Conservation (phyloP, 495 filamentous ascomycete genomes). For the Aeminium ludgeri region DNA sequence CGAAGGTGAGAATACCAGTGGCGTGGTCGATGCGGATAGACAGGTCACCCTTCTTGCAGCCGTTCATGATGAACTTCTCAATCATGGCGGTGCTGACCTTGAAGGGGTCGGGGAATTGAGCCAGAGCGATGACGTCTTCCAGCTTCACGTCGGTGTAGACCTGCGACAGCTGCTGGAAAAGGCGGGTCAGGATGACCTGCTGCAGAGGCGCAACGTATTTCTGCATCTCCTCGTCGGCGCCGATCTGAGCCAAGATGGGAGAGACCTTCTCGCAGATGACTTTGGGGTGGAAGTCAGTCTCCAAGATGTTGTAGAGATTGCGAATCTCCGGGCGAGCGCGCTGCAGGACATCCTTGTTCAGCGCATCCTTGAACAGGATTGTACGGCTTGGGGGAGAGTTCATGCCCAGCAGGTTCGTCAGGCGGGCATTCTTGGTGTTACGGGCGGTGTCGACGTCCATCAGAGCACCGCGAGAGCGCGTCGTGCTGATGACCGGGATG, state of each 20-base stretch:
- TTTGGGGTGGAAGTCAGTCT: slow-evolving; percentile 96
- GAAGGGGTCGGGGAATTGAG: slow-evolving; percentile 93
- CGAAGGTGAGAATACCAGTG: slow-evolving; percentile 85
- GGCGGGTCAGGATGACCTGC: slow-evolving; percentile 92
- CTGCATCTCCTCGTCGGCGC: slow-evolving; percentile 86
- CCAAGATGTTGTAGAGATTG: slow-evolving; percentile 91
- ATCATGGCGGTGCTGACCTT: slow-evolving; percentile 81
- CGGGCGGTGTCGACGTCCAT: slow-evolving; percentile 92
- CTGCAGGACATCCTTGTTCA: slow-evolving; percentile 84
- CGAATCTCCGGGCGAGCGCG: slow-evolving; percentile 85
- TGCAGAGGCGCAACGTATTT: slow-evolving; percentile 89
- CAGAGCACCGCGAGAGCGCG: slow-evolving; percentile 83
- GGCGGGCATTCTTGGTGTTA: slow-evolving; percentile 96
- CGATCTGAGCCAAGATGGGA: slow-evolving; percentile 85
- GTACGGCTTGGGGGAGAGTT: slow-evolving; percentile 70
- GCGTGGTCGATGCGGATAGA: slow-evolving; percentile 93
- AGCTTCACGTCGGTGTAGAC: slow-evolving; percentile 97
- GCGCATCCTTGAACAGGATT: slow-evolving; percentile 82
- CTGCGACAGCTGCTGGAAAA: slow-evolving; percentile 98
- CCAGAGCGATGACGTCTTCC: slow-evolving; percentile 80
- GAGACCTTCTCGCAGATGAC: slow-evolving; percentile 99
- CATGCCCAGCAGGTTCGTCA: slow-evolving; percentile 94
- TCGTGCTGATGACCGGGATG: slow-evolving; percentile 97
- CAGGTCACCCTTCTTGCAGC: slow-evolving; percentile 97
- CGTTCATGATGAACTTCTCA: slow-evolving; percentile 99